These are phyloP conservation scores for Lactarius evosmus DNA, from an alignment of 768 basidiomycete genomes.

Conservation along the genomic window DNA sequence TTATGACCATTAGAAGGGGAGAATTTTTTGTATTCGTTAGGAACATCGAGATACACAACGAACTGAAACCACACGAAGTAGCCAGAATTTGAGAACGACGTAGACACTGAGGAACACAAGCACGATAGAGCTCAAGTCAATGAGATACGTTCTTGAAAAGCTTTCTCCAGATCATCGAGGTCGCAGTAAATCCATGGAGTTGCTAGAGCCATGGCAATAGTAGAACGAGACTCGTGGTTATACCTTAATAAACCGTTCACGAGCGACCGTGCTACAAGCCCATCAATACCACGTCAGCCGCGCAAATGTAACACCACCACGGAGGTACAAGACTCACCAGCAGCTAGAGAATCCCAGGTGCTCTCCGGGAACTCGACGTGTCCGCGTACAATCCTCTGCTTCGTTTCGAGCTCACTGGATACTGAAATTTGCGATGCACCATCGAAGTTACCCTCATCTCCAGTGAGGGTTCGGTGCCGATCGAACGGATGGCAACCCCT, in stretches of 20 bases:
- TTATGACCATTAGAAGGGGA: neutral
- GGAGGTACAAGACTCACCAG: slow-evolving; percentile 46
- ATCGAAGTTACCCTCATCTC: neutral
- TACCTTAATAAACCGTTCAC: slow-evolving; percentile 60
- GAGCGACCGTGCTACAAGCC: slow-evolving; percentile 52
- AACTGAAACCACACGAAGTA: slow-evolving; percentile 13
- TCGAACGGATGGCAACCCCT: slow-evolving; percentile 25
- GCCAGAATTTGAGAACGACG: neutral
- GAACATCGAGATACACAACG: slow-evolving; percentile 17
- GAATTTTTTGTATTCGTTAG: slow-evolving; percentile 8
- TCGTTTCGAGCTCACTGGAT: slow-evolving; percentile 57
- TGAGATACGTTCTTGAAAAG: slow-evolving; percentile 56
- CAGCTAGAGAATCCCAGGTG: slow-evolving; percentile 54
- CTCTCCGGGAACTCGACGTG: slow-evolving; percentile 44
- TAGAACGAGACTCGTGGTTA: slow-evolving; percentile 56
- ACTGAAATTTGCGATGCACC: slow-evolving; percentile 42
- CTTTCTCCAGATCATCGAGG: slow-evolving; percentile 52
- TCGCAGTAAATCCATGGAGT: slow-evolving; percentile 68
- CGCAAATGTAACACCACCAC: slow-evolving; percentile 8
- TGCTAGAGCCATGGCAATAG: slow-evolving; percentile 56
- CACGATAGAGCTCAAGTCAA: slow-evolving; percentile 11
- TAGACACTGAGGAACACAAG: neutral
- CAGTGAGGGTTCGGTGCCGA: slow-evolving; percentile 2
- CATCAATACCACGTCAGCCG: neutral
- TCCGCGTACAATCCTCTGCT: slow-evolving; percentile 60